phyloP scores from a whole-genome alignment of 2,329 filamentous ascomycete species.

The Lecanicillium sp. region DNA sequence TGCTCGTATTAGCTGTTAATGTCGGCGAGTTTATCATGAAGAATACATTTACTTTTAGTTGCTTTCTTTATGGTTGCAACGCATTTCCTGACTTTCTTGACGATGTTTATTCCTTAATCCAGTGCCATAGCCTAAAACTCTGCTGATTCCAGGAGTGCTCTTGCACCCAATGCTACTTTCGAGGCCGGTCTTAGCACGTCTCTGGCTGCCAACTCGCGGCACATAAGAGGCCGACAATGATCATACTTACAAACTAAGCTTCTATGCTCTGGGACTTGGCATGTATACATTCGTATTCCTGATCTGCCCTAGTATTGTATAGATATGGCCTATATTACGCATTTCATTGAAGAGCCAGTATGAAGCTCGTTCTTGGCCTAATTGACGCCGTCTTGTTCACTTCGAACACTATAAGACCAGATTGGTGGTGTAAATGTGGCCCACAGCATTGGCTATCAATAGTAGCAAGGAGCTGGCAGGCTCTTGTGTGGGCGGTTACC shows the following conservation, averaged over 20 bases:
- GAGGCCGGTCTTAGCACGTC: neutral
- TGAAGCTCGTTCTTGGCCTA: too few species aligned
- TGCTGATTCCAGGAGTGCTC: neutral
- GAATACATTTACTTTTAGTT: neutral
- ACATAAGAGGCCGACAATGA: too few species aligned
- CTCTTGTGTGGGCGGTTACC: too few species aligned
- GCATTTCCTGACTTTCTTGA: constrained; percentile 1
- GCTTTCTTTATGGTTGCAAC: neutral
- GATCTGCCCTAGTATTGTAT: neutral
- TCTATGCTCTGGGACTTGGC: neutral
- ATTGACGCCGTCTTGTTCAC: too few species aligned
- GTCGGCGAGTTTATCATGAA: neutral
- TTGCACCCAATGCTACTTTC: neutral
- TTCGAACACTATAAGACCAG: too few species aligned
- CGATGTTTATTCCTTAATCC: constrained; percentile 1
- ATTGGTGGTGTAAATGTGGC: too few species aligned
- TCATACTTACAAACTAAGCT: neutral
- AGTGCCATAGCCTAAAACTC: neutral
- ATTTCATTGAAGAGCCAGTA: too few species aligned
- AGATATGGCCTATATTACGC: too few species aligned
- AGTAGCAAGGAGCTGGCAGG: too few species aligned
- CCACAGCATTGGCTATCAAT: too few species aligned
- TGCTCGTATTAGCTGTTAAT: neutral
- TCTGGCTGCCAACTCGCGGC: neutral
- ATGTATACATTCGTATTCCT: constrained; percentile 1